Base-by-base conservation (phyloP, 2,329 filamentous ascomycete species). In the Alternaria infectoria region DNA sequence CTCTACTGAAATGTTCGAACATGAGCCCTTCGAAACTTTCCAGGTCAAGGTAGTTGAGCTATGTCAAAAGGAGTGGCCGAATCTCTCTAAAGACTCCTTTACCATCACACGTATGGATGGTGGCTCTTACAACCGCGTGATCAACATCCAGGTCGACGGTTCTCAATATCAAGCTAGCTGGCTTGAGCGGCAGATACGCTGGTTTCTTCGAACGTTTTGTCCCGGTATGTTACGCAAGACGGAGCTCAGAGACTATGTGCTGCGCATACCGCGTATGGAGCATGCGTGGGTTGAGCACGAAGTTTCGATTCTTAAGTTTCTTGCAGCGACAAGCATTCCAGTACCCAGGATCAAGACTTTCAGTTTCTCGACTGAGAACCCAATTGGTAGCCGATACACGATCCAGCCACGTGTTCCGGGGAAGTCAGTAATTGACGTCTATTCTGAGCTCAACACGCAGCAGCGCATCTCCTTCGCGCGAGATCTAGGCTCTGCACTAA, bases 141-240 rank as follows among this genome's bases (percentile, higher is more conserved):
- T 50, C 0, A 2, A 2, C 10, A 0, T 50, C 1, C 25, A 1
- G 0, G 11, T 30, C 4, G 25, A 28, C 25, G n/a, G 46, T 2
- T 50, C 25, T 19, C 0, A n/a, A 0, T 0, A 2, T 0, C 46
- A 30, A 1, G 1, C 46, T 1, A 19, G n/a, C n/a, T 28, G 46
- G 46, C 5, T 49, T 0, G 7, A 12, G 46, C 46, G 25, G 2
- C 15, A 28, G 3, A 5, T 8, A 25, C 23, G 6, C 6, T 8
- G 6, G 5, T 5, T 49, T 50, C 25, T 49, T 26, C 25, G 46
- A 0, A 19, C 6, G 11, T 0, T 19, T 6, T 50, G 46, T 1
- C 25, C 46, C 0, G 10, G 25, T 19, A 2, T 50, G 1, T 2
- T 50, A 0, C 46, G 46, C 5, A 50, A 50, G 46, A 13, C 25